phyloP scores from a whole-genome alignment of 2,329 filamentous ascomycete genomes.

The Fusarium transvaalense region DNA sequence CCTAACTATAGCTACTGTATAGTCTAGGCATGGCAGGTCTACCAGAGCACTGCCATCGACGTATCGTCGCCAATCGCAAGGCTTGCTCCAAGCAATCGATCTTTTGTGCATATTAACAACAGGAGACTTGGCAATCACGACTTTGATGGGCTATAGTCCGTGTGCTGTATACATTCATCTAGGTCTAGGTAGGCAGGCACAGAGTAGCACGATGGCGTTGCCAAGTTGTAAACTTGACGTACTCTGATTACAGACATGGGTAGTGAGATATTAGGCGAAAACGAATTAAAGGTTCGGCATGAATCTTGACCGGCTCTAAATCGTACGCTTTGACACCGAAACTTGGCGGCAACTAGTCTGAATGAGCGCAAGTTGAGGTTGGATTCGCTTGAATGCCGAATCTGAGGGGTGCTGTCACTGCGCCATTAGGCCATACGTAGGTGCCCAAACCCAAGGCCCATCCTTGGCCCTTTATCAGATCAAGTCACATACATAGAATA shows the following conservation, averaged over 20 bases:
- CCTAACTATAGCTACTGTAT: background rate
- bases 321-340: slow-evolving; percentile 17
- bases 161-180: background rate
- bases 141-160: slow-evolving; percentile 14
- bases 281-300: slow-evolving; percentile 11
- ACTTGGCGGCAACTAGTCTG: slow-evolving; percentile 10
- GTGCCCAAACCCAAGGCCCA: background rate
- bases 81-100: slow-evolving; percentile 1
- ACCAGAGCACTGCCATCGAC: background rate
- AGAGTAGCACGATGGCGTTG: slow-evolving; percentile 4
- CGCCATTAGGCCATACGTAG: slow-evolving; percentile 4
- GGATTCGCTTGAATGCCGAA: slow-evolving; percentile 16
- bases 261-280: slow-evolving; percentile 8
- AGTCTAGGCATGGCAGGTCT: background rate
- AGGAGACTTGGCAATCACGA: background rate
- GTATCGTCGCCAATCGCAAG: slow-evolving; percentile 5
- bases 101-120: slow-evolving; percentile 6
- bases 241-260: slow-evolving; percentile 1
- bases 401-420: slow-evolving; percentile 20
- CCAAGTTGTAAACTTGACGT: slow-evolving; percentile 8
- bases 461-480: slow-evolving; percentile 24
- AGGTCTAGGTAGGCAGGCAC: background rate
- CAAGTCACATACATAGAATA: slow-evolving; percentile 26
- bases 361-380: slow-evolving; percentile 2
- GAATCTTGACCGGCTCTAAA: slow-evolving; percentile 10